A percentile compares a stretch with the other conserved stretches of the same genome.
phyloP scores from a whole-genome alignment of 106 monocot species.

The Allium fistulosum region DNA sequence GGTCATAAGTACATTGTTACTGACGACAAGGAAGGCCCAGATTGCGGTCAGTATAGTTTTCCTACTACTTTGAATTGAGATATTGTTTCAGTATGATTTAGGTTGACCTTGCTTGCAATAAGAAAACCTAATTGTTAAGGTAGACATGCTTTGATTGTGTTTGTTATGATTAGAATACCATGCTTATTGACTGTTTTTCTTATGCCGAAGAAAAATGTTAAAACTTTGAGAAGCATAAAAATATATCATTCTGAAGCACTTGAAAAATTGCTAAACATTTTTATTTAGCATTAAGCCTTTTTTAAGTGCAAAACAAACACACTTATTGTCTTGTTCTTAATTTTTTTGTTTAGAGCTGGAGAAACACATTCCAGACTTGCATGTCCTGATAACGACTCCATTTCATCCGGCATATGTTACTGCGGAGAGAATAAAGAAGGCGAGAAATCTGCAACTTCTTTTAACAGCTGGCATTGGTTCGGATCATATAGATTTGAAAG shows the following conservation, averaged over 20 bases:
- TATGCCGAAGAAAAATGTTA: too few species aligned
- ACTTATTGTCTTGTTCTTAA: background rate
- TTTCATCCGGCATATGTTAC: conserved; percentile 97
- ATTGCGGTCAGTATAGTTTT: conserved; percentile 45
- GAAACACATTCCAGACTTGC: conserved; percentile 82
- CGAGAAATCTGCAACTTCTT: conserved; percentile 83
- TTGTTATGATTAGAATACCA: too few species aligned
- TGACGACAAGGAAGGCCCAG: conserved; percentile 93
- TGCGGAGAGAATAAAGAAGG: conserved; percentile 79
- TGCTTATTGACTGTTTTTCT: too few species aligned
- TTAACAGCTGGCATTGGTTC: conserved; percentile 98
- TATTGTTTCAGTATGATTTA: too few species aligned
- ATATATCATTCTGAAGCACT: too few species aligned
- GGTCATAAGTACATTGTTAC: conserved; percentile 94
- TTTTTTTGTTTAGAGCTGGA: conserved; percentile 55
- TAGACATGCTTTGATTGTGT: too few species aligned
- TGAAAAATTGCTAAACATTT: background rate
- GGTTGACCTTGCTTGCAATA: too few species aligned
- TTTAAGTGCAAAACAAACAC: background rate
- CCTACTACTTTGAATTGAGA: background rate
- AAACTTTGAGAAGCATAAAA: too few species aligned
- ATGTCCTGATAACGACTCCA: conserved; percentile 92
- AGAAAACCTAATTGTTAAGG: too few species aligned
- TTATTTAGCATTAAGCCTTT: background rate
- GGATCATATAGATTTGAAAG: conserved; percentile 85